Evolutionary conservation across 352 stramenopile genomes (phyloP), one percentile per base, ranked within the genome.

Genomic region (Elongisporangium anandrum): DNA sequence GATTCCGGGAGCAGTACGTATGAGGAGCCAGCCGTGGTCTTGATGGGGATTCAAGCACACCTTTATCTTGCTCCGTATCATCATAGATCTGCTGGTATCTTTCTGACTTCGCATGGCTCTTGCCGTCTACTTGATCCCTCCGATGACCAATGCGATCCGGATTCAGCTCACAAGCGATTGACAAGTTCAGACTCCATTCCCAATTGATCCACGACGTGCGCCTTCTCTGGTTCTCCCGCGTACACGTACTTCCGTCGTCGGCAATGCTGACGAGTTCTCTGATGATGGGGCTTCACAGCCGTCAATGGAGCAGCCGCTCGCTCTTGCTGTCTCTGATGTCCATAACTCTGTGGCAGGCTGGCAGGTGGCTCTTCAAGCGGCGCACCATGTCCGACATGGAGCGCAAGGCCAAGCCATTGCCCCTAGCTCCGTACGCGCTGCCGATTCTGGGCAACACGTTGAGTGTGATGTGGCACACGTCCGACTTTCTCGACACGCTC

Each of bases 371-470:
- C 21, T 20, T 4, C 38, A 54, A 51, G 45, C 12, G 50, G n/a
- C 17, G 17, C 10, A 38, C 3, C 45, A 52, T 50, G 47, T 48
- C 45, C 24, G 62, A 54, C 61, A 50, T 19, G 13, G 49, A 61
- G 56, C 29, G 29, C 9, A 52, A 29, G 56, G 21, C 48, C 23
- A 22, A 24, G n/a, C 50, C 55, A 19, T 23, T 74, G 23, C 55
- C 68, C 49, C 60, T 54, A 0, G 64, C 67, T 4, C 63, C 60
- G 21, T 68, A 48, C 16, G 81, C 71, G 7, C 52, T 85, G 0
- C 76, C 73, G 2, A 22, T 85, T 6, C 57, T 86, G 38, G 68
- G 72, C 45, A 81, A 82, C 24, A 76, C 73, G 20, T 24, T 76
- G n/a, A 68, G 79, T 17, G 52, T 80, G 20, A 56, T 69, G 8